These are phyloP conservation scores for Monilinia aucupariae DNA, from an alignment of 2,329 filamentous ascomycete species.

Conservation along the genomic window DNA sequence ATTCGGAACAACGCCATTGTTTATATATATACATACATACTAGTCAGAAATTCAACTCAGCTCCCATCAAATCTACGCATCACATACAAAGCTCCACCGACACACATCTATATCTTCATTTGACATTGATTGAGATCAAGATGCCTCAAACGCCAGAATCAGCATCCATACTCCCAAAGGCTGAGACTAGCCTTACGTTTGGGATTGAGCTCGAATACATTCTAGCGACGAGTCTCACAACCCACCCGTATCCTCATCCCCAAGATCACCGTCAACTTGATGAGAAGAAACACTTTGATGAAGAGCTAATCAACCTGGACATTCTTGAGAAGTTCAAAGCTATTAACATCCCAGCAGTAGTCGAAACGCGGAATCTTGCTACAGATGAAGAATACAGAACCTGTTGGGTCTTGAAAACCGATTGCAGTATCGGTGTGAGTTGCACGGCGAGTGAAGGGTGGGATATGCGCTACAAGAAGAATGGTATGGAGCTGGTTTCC, in stretches of 20 bases:
- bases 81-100: too few relatives aligned
- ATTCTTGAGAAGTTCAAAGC: neutral
- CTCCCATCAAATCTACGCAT: too few relatives aligned
- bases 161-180: neutral
- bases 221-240: neutral
- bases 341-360: neutral
- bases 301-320: neutral
- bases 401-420: neutral
- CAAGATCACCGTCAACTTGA: neutral
- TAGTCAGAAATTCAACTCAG: too few relatives aligned
- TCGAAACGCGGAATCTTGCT: too few relatives aligned
- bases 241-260: neutral
- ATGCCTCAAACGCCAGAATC: neutral
- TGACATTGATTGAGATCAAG: too few relatives aligned
- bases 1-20: too few relatives aligned
- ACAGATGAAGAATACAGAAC: neutral
- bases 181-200: neutral
- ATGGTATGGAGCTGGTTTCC: neutral
- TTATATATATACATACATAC: too few relatives aligned
- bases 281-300: too few relatives aligned
- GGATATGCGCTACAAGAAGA: neutral
- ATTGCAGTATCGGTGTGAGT: neutral
- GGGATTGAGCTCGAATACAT: conserved; percentile 3
- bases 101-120: too few relatives aligned
- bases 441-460: neutral